Evolutionary conservation across 257 asterid genomes (phyloP).

Genomic region (Leptodermis oblonga): DNA sequence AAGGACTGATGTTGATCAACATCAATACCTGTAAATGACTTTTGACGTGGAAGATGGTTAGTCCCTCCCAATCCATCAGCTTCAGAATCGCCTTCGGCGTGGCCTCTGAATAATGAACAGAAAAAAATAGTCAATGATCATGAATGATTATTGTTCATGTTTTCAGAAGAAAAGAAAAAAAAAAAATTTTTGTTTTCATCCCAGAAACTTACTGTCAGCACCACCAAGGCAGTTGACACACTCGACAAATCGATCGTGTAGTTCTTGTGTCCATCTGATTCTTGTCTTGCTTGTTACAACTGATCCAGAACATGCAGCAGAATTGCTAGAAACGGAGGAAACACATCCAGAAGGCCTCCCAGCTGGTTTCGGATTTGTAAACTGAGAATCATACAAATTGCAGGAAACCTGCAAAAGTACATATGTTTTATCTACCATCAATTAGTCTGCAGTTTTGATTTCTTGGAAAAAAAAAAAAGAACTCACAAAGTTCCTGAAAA

Average conservation of each 20-base stretch:
- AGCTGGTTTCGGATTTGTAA: slow-evolving; percentile 23
- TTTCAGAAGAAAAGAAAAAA: background rate
- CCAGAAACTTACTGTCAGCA: slow-evolving; percentile 67
- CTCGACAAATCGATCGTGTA: slow-evolving; percentile 78
- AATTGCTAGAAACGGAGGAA: slow-evolving; percentile 19
- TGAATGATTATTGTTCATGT: background rate
- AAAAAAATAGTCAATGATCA: slow-evolving; percentile 7
- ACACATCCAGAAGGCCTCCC: slow-evolving; percentile 29
- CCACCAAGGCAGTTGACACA: slow-evolving; percentile 83
- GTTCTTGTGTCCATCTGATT: slow-evolving; percentile 90
- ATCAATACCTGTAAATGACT: slow-evolving; percentile 84
- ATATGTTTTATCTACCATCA: slow-evolving; percentile 1
- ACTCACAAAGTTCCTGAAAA: no score
- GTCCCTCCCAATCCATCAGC: slow-evolving; percentile 78
- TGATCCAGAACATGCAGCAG: slow-evolving; percentile 28
- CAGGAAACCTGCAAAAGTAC: slow-evolving; percentile 26
- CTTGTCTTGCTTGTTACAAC: slow-evolving; percentile 47
- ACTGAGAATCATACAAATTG: slow-evolving; percentile 33
- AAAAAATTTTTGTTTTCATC: background rate
- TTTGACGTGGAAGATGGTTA: slow-evolving; percentile 87
- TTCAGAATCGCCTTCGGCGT: slow-evolving; percentile 87
- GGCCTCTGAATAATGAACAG: slow-evolving; percentile 50
- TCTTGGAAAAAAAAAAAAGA: background rate
- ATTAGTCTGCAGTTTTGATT: background rate
- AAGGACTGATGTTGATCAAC: background rate